Conservation (phyloP, 2,329 filamentous ascomycete species). For the Aureobasidium lini region DNA sequence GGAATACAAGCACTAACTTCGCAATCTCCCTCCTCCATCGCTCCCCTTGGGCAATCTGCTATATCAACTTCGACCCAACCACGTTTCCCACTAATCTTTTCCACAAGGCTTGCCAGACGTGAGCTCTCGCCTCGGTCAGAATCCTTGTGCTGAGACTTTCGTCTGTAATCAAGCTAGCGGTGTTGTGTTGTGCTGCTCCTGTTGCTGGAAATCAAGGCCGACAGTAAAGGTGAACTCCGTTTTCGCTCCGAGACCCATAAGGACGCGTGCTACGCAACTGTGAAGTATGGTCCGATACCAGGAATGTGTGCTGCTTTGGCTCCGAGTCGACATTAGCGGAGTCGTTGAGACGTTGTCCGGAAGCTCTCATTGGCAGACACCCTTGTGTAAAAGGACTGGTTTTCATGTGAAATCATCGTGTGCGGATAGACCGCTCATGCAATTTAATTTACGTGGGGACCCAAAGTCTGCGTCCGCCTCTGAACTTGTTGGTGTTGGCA, state of each 20-base stretch:
- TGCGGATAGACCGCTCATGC: background rate
- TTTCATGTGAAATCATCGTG: background rate
- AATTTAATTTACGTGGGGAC: slow-evolving; percentile 24
- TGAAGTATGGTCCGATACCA: background rate
- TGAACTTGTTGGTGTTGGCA: slow-evolving; percentile 21
- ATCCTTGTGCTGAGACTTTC: background rate
- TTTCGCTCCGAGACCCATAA: background rate
- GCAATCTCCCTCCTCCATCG: background rate
- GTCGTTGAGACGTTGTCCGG: background rate
- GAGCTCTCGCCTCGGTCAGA: background rate
- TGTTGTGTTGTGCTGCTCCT: background rate
- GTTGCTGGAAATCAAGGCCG: background rate
- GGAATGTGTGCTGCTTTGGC: background rate
- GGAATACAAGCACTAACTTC: background rate
- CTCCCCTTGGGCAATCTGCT: background rate
- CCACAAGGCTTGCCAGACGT: background rate
- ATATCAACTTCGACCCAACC: background rate
- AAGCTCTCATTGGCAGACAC: background rate
- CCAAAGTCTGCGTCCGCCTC: slow-evolving; percentile 29
- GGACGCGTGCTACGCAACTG: background rate
- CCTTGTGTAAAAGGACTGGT: background rate
- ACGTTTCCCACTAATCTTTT: background rate
- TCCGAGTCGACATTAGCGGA: background rate
- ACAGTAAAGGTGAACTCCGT: background rate
- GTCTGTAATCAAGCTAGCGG: background rate